Percentiles rank a stretch among this genome's conserved stretches.
Evolutionary conservation across 2,329 filamentous ascomycete genomes (phyloP).

Genomic region (Botrytis squamosa): DNA sequence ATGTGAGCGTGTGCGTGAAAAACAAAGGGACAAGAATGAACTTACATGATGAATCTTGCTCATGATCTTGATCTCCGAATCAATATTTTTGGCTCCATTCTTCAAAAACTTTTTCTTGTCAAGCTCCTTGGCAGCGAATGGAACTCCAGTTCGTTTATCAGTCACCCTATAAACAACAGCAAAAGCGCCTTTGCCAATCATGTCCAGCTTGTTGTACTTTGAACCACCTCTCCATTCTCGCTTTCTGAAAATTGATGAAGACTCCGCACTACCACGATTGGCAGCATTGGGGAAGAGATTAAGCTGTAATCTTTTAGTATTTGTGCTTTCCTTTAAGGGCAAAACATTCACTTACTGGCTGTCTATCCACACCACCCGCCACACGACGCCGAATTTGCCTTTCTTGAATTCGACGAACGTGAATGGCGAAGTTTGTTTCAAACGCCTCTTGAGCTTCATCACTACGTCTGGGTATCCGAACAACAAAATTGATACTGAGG

Average conservation of each 20-base stretch:
- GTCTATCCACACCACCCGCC: constrained; percentile 22
- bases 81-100: constrained; percentile 80
- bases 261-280: constrained; percentile 27
- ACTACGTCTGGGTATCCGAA: constrained; percentile 77
- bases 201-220: constrained; percentile 78
- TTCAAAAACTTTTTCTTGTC: constrained; percentile 93
- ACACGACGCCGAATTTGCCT: constrained; percentile 10
- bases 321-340: neutral
- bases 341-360: constrained; percentile 30
- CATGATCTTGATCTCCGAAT: constrained; percentile 98
- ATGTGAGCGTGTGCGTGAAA: neutral
- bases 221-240: constrained; percentile 78
- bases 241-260: constrained; percentile 28
- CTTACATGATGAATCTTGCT: constrained; percentile 76
- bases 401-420: constrained; percentile 20
- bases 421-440: constrained; percentile 57
- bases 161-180: constrained; percentile 91
- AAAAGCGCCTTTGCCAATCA: constrained; percentile 91
- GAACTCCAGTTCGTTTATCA: constrained; percentile 75
- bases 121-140: constrained; percentile 91
- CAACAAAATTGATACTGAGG: constrained; percentile 73
- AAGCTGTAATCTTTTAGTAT: constrained; percentile 29
- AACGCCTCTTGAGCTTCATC: constrained; percentile 65
- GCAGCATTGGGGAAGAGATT: constrained; percentile 37
- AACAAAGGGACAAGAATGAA: constrained; percentile 22